Evolutionary conservation across 768 basidiomycete species (phyloP).

Genomic region (Xerocomellus dryophilus): DNA sequence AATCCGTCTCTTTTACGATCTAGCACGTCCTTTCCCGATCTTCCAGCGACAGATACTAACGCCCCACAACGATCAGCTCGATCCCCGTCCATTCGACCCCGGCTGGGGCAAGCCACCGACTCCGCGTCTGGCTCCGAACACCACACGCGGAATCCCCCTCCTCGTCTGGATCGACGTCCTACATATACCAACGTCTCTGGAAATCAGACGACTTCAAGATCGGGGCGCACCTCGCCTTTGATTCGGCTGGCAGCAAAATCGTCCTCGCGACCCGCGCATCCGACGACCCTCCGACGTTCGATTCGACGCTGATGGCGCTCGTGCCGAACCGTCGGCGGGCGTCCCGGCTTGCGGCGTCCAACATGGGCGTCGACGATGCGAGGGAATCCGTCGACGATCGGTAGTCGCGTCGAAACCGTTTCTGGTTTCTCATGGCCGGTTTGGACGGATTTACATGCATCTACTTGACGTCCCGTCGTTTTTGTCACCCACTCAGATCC

Average conservation of each 20-base stretch:
- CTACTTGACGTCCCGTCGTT: background rate
- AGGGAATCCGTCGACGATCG: constrained; percentile 14
- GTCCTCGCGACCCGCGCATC: constrained; percentile 43
- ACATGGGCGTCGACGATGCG: background rate
- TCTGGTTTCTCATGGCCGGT: background rate
- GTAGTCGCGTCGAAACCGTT: background rate
- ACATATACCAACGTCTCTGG: constrained; percentile 64
- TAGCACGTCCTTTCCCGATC: too few relatives aligned
- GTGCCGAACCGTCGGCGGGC: background rate
- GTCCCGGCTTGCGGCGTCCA: constrained; percentile 9
- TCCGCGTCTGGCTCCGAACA: too few relatives aligned
- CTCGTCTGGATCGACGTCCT: constrained; percentile 24
- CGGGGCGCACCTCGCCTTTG: constrained; percentile 55
- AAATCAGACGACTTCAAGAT: constrained; percentile 62
- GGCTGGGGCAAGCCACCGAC: too few relatives aligned
- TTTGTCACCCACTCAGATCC: background rate
- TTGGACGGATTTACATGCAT: too few relatives aligned
- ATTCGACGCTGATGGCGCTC: too few relatives aligned
- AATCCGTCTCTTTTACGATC: too few relatives aligned
- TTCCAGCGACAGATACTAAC: too few relatives aligned
- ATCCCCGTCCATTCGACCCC: too few relatives aligned
- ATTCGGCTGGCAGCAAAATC: constrained; percentile 45
- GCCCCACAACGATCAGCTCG: too few relatives aligned
- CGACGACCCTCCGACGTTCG: too few relatives aligned
- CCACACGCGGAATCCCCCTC: too few relatives aligned